Conservation (phyloP, 1,139 yeast species). For the Geotrichum siamense region DNA sequence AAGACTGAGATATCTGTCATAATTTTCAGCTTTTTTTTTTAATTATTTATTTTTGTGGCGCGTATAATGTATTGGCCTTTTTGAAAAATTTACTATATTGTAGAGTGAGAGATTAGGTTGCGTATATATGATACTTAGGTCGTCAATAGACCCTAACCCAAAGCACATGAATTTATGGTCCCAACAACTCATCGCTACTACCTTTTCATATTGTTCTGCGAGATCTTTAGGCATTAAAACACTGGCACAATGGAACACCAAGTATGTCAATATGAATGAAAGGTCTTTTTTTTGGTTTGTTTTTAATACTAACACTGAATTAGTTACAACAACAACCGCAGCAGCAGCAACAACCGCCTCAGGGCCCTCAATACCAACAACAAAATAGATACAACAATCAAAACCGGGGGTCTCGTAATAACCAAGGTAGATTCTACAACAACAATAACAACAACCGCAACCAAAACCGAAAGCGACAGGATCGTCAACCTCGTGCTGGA, state of each 20-base stretch:
- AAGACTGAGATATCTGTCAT: conserved; percentile 41
- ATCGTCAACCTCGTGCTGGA: conserved; percentile 33
- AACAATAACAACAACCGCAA: conserved; percentile 21
- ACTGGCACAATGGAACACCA: no score
- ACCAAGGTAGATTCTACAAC: conserved; percentile 7
- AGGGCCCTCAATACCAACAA: conserved; percentile 7
- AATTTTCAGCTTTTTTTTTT: background rate
- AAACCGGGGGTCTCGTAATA: conserved; percentile 1
- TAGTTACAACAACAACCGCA: background rate
- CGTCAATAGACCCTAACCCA: no score
- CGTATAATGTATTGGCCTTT: background rate
- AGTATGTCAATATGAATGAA: no score
- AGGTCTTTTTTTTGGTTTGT: no score
- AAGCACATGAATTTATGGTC: no score
- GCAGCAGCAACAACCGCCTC: conserved; percentile 1
- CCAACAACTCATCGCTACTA: no score
- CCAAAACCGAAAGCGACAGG: conserved; percentile 24
- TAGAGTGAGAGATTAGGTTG: no score
- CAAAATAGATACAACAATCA: conserved; percentile 8
- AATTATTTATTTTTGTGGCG: background rate
- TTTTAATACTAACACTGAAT: background rate
- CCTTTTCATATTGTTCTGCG: no score
- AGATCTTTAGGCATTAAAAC: no score
- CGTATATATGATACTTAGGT: no score
- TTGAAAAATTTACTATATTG: no score